Conservation (phyloP, 2,329 filamentous ascomycete species). For the Grosmannia penicillata region DNA sequence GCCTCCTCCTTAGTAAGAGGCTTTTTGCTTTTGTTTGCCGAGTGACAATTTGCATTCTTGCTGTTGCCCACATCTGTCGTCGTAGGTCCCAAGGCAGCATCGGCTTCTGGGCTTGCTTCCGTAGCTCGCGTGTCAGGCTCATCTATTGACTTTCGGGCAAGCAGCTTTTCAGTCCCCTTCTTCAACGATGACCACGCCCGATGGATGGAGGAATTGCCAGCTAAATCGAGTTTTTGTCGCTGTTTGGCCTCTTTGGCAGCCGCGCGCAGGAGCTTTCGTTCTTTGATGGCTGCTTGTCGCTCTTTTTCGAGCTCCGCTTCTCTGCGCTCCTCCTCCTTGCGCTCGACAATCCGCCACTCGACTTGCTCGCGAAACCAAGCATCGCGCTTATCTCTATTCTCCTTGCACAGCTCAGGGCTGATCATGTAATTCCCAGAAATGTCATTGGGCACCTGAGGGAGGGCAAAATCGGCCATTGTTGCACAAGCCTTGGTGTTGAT, state of each 20-base stretch:
- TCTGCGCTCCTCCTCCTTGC: background rate
- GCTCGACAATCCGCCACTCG: background rate
- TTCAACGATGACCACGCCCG: conserved; percentile 8
- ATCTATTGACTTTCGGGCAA: conserved; percentile 5
- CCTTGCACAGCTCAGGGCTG: conserved; percentile 1
- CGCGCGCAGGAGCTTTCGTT: background rate
- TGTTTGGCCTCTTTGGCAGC: background rate
- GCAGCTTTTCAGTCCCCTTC: conserved; percentile 4
- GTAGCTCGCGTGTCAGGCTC: conserved; percentile 2
- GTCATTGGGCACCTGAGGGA: conserved; percentile 1
- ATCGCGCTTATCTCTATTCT: conserved; percentile 4
- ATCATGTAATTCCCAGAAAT: conserved; percentile 5
- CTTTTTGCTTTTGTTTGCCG: background rate
- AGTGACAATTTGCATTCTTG: background rate
- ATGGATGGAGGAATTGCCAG: background rate
- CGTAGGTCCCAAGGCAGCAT: background rate
- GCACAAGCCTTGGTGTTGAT: background rate
- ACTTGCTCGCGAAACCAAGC: conserved; percentile 8
- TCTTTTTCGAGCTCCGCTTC: conserved; percentile 1
- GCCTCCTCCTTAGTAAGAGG: conserved; percentile 3
- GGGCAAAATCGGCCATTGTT: conserved; percentile 5
- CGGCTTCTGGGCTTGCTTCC: background rate
- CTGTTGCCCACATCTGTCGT: background rate
- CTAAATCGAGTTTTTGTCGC: background rate
- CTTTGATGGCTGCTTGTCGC: background rate